Evolutionary conservation across 495 filamentous ascomycete species (phyloP).

Genomic region (Aspergillus carlsbadensis): DNA sequence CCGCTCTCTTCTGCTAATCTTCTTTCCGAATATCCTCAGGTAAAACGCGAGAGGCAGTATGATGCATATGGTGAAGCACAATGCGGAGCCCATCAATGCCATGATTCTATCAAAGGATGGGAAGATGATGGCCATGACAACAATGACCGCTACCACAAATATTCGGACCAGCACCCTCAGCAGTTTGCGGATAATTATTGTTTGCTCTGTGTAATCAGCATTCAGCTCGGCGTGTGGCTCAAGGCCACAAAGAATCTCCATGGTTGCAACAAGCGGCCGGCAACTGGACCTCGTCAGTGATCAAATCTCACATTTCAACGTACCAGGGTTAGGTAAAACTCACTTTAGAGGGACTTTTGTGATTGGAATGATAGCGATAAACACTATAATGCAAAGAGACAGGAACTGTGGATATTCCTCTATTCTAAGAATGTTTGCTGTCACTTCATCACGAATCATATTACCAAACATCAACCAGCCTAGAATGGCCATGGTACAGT

Average conservation of each 20-base stretch:
- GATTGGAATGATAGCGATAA: slow-evolving; percentile 88
- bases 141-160: slow-evolving; percentile 55
- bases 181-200: slow-evolving; percentile 53
- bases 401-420: slow-evolving; percentile 72
- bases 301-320: not conserved
- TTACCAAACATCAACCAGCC: slow-evolving; percentile 95
- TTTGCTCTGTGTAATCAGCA: slow-evolving; percentile 47
- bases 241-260: slow-evolving; percentile 78
- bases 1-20: slow-evolving; percentile 66
- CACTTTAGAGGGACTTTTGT: slow-evolving; percentile 92
- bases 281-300: slow-evolving; percentile 47
- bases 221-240: slow-evolving; percentile 35
- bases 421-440: slow-evolving; percentile 76
- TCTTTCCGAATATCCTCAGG: slow-evolving; percentile 84
- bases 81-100: slow-evolving; percentile 85
- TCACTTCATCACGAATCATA: slow-evolving; percentile 80
- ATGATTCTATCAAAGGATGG: slow-evolving; percentile 92
- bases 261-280: slow-evolving; percentile 79
- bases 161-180: slow-evolving; percentile 63
- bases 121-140: slow-evolving; percentile 73
- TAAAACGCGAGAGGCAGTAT: slow-evolving; percentile 88
- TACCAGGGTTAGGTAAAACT: slow-evolving; percentile 22
- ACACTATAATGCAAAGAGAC: slow-evolving; percentile 74
- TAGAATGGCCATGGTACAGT: slow-evolving; percentile 74
- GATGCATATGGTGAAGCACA: slow-evolving; percentile 93